These are phyloP conservation scores for Kwoniella shandongensis DNA, from an alignment of 768 basidiomycete species.

Conservation along the genomic window DNA sequence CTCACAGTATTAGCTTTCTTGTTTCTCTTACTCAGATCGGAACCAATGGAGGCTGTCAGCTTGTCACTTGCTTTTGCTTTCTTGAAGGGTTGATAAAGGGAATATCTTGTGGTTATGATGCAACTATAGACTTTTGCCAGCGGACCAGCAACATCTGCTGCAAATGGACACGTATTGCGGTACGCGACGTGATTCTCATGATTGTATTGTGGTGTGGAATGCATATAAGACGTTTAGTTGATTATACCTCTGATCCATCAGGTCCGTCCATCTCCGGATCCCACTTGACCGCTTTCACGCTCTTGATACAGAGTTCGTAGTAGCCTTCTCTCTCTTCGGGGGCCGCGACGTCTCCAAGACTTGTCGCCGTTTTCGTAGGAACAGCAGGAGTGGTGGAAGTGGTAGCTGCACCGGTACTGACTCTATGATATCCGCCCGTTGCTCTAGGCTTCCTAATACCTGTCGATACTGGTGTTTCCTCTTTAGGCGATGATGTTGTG, in stretches of 20 bases:
- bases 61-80: too few species aligned
- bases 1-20: too few species aligned
- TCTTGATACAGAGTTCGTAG: conserved; percentile 80
- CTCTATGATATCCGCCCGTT: conserved; percentile 31
- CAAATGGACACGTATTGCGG: too few species aligned
- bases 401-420: conserved; percentile 8
- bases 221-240: too few species aligned
- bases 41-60: too few species aligned
- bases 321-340: conserved; percentile 58
- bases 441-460: neutral
- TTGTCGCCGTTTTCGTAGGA: neutral
- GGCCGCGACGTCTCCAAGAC: neutral
- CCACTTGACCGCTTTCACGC: conserved; percentile 72
- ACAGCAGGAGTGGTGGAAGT: neutral
- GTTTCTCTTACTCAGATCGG: too few species aligned
- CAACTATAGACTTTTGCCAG: conserved; percentile 4
- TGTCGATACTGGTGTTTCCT: neutral
- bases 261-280: conserved; percentile 41
- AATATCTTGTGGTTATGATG: too few species aligned
- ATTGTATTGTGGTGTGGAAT: too few species aligned
- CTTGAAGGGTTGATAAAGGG: too few species aligned
- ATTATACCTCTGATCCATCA: conserved; percentile 1
- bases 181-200: too few species aligned
- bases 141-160: too few species aligned
- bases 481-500: neutral